These are phyloP conservation scores for Trichoderma simmonsii DNA, from an alignment of 2,329 filamentous ascomycete species.

Conservation along the genomic window DNA sequence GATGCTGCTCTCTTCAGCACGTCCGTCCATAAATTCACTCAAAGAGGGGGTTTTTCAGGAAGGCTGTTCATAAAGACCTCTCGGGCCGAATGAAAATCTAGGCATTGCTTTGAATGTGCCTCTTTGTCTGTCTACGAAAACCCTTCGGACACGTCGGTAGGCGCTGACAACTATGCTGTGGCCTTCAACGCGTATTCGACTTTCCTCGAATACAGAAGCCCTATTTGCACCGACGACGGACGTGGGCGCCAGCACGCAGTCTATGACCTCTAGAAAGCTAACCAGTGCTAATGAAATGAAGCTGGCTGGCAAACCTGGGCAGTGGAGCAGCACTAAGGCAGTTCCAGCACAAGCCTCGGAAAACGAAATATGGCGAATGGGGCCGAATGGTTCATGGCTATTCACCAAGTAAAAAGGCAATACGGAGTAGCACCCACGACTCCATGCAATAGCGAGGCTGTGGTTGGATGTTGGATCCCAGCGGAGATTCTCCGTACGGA, in stretches of 20 bases:
- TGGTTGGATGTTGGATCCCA: not conserved
- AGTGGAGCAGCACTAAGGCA: conserved; percentile 6
- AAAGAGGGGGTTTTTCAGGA: not conserved
- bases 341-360: conserved; percentile 6
- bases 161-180: not conserved
- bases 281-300: conserved; percentile 6
- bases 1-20: not conserved
- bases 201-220: not conserved
- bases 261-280: not conserved
- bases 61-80: not conserved
- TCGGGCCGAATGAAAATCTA: conserved; percentile 14
- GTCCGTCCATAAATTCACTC: conserved; percentile 15
- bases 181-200: not conserved
- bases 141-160: not conserved
- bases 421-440: not conserved
- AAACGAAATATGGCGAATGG: not conserved
- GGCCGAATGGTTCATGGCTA: not conserved
- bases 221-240: not conserved
- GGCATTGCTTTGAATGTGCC: not conserved
- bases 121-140: not conserved
- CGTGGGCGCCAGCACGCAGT: not conserved
- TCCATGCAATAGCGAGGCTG: not conserved
- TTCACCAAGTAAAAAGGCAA: not conserved
- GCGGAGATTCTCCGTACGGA: conserved; percentile 13
- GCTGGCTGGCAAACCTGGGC: not conserved